Percentiles rank a stretch among this genome's conserved stretches.
Evolutionary conservation across 2,329 filamentous ascomycete genomes (phyloP).

Genomic region (Pseudomassariella vexata): DNA sequence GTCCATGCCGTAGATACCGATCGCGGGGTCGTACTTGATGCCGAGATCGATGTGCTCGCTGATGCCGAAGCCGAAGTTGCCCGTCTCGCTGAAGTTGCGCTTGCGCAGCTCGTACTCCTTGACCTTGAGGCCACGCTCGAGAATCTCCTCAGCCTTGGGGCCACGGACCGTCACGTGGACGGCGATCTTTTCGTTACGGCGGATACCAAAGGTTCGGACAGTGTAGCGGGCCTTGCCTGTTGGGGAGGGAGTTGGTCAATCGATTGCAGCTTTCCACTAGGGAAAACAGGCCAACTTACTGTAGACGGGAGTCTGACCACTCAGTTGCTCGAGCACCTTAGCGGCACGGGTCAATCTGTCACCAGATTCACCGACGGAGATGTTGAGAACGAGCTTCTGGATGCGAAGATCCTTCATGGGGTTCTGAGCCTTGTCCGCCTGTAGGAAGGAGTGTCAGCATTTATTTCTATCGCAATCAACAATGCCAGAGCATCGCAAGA

Average conservation of each 20-base stretch:
- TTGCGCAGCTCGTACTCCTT: conserved; percentile 99
- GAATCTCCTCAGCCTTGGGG: conserved; percentile 98
- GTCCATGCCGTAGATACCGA: conserved; percentile 99
- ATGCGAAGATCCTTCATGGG: conserved; percentile 97
- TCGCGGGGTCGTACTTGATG: conserved; percentile 99
- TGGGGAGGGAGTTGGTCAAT: conserved; percentile 8
- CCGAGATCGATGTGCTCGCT: conserved; percentile 99
- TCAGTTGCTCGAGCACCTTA: conserved; percentile 99
- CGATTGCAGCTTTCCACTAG: background rate
- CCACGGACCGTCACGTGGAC: conserved; percentile 99
- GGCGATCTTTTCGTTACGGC: conserved; percentile 99
- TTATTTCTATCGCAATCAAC: conserved; percentile 26
- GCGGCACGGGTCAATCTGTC: conserved; percentile 99
- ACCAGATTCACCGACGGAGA: conserved; percentile 98
- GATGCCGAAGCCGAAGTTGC: conserved; percentile 99
- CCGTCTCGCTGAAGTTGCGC: conserved; percentile 99
- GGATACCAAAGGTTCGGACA: conserved; percentile 99
- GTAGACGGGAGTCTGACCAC: conserved; percentile 99
- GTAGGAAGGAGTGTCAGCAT: conserved; percentile 28
- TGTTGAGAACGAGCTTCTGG: conserved; percentile 70
- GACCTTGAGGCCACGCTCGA: conserved; percentile 99
- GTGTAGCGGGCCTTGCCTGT: conserved; percentile 99
- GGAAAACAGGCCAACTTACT: conserved; percentile 53
- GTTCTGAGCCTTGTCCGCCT: conserved; percentile 86
- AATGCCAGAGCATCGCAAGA: background rate